Base-by-base conservation (phyloP, 495 filamentous ascomycete genomes). In the Annulohypoxylon bovei region DNA sequence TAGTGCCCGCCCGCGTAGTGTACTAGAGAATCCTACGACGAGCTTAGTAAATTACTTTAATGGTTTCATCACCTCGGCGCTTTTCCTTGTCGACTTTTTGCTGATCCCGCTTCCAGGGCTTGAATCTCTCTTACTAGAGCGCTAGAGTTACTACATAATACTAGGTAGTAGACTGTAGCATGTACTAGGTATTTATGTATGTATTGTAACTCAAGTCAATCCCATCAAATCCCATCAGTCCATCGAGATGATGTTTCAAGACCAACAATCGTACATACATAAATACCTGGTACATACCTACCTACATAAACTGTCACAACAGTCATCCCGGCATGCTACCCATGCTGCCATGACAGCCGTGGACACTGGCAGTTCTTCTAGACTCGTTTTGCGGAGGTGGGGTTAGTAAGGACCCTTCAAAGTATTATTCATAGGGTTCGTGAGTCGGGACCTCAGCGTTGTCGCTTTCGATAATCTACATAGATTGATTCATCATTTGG, bases 401-500 rank as follows among this genome's bases (percentile, higher is more conserved):
- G 68, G 62, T 67, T 71, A 62, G 49, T 53, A 50, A 37, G 47
- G 9, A 12, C 58, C 25, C 20, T 53, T 18, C 30, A 53, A 20
- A 46, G 30, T 18, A 40, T 57, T 27, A 52, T 62, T 62, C 49
- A 40, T 54, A 61, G 65, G 47, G 70, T 68, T 68, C 69, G 32
- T 68, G 58, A 63, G 69, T 68, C 63, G 69, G 59, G 53, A 67
- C 49, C 63, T 64, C 46, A 63, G 44, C 28, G 62, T 37, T 59
- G 65, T 72, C 55, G 70, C 65, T 22, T 65, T 72, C 70, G 70
- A 72, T 65, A 72, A 72, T 72, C 70, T 68, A 72, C 70, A 65
- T 68, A 72, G 60, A 72, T 72, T 72, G 70, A 68, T 63, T 67
- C 37, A 67, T 72, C 70, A 72, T 72, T 72, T 68, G 70, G 70